Percentiles rank a stretch among this genome's conserved stretches.
phyloP scores from a whole-genome alignment of 2,329 filamentous ascomycete species.

The Alternaria sp. region DNA sequence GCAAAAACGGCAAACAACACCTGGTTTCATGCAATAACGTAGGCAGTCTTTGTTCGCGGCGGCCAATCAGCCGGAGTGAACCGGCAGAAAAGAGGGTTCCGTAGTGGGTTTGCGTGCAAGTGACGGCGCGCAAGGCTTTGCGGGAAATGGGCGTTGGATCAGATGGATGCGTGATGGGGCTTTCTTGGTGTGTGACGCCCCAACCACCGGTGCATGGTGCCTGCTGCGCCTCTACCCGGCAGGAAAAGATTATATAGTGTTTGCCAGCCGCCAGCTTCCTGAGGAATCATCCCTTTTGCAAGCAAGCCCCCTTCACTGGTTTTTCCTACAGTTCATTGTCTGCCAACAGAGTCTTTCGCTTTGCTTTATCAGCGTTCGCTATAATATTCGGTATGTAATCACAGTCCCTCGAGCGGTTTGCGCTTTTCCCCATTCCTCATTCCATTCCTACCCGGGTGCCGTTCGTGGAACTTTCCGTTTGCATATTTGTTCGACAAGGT shows the following conservation, averaged over 20 bases:
- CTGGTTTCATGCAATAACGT: conserved; percentile 14
- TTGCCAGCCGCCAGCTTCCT: conserved; percentile 9
- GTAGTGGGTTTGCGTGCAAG: not conserved
- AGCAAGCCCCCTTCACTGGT: conserved; percentile 1
- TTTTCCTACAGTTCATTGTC: not conserved
- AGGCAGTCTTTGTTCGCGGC: not conserved
- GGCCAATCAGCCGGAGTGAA: conserved; percentile 6
- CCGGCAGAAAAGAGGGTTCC: not conserved
- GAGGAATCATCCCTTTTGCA: not conserved
- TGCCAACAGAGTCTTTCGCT: not conserved
- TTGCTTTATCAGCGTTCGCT: not conserved
- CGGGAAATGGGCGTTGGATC: not conserved
- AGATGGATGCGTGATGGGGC: conserved; percentile 1
- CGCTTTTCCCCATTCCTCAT: not conserved
- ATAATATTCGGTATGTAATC: conserved; percentile 9
- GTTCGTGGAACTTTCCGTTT: conserved; percentile 2
- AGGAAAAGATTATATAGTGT: conserved; percentile 19
- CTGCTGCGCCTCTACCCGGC: conserved; percentile 18
- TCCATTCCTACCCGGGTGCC: conserved; percentile 1
- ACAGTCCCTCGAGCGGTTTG: not conserved
- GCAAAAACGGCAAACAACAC: conserved; percentile 16
- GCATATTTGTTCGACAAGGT: not conserved
- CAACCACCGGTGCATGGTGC: conserved; percentile 15
- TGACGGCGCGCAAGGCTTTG: conserved; percentile 2
- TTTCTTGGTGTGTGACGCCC: conserved; percentile 11